Base-by-base conservation (phyloP, 352 stramenopile species). In the Pythium aristosporum region DNA sequence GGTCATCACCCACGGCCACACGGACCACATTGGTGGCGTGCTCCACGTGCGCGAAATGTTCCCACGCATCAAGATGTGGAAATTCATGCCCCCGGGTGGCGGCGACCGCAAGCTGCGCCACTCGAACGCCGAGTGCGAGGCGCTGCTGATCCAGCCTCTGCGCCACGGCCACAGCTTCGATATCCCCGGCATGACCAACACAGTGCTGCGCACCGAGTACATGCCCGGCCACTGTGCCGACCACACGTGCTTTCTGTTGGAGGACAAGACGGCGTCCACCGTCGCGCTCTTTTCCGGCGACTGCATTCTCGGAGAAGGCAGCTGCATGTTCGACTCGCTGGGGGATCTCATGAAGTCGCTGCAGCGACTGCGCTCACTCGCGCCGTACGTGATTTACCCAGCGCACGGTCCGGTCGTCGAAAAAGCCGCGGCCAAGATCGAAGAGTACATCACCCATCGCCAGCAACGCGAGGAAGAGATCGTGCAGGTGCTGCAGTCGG, bases 1-100 rank as follows among this genome's bases (percentile, higher is more conserved):
- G 43, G 56, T 98, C 28, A 75, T 97, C 51, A 98, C 92, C 4
- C 92, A 98, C 72, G 77, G 82, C 13, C 92, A 98, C 62, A 75
- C 76, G 25, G 92, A 98, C 64, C 92, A 98, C 65, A 77, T 96
- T 9, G 92, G 91, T 11, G 92, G 92, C 15, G 53, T 97, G 1
- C 56, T 89, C 56, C 68, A 70, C 41, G 57, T 94, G 1, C 77
- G 74, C 37, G 57, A 80, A 34, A 66, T 32, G 18, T 95, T 91
- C 43, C 80, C 85, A 5, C 44, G 61, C 15, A 73, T 87, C 28
- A 63, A 68, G 8, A 72, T 94, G 57, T 92, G 80, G 77, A 96
- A 96, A 57, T 83, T 78, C 32, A 71, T 90, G 39, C 78, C 79
- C 12, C 21, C 57, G 1, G 57, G 76, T 47, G 72, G 70, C 16